phyloP scores from a whole-genome alignment of 2,329 filamentous ascomycete species.

The Aspergillus udagawae region DNA sequence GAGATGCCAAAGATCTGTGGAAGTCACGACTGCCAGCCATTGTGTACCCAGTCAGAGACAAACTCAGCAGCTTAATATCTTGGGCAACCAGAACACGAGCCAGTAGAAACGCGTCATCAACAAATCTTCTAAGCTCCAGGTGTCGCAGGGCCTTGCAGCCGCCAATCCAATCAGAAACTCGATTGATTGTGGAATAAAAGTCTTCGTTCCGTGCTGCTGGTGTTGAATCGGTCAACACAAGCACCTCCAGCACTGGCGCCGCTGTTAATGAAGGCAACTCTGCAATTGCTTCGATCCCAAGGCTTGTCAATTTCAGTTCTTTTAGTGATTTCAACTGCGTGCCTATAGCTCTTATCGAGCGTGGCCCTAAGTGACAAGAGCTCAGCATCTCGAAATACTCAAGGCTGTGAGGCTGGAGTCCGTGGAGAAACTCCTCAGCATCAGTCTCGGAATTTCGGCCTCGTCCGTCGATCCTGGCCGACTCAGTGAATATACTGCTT shows the following conservation, averaged over 20 bases:
- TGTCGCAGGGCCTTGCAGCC: slow-evolving; percentile 50
- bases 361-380: slow-evolving; percentile 50
- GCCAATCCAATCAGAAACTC: slow-evolving; percentile 52
- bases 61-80: slow-evolving; percentile 21
- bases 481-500: background rate
- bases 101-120: slow-evolving; percentile 44
- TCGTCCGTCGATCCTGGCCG: slow-evolving; percentile 24
- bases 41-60: slow-evolving; percentile 27
- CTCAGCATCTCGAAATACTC: slow-evolving; percentile 57
- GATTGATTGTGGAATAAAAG: slow-evolving; percentile 49
- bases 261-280: slow-evolving; percentile 17
- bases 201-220: slow-evolving; percentile 46
- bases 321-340: slow-evolving; percentile 54
- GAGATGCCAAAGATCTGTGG: slow-evolving; percentile 25
- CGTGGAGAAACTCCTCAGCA: slow-evolving; percentile 56
- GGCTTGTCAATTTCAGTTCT: slow-evolving; percentile 47
- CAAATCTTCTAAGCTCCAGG: slow-evolving; percentile 50
- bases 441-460: slow-evolving; percentile 51
- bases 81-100: slow-evolving; percentile 23
- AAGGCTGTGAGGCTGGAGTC: slow-evolving; percentile 55
- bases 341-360: slow-evolving; percentile 53
- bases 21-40: slow-evolving; percentile 21
- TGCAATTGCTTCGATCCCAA: slow-evolving; percentile 48
- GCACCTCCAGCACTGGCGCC: slow-evolving; percentile 40
- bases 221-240: slow-evolving; percentile 47